phyloP scores from a whole-genome alignment of 352 stramenopile species.

The Labyrinthula sp. region DNA sequence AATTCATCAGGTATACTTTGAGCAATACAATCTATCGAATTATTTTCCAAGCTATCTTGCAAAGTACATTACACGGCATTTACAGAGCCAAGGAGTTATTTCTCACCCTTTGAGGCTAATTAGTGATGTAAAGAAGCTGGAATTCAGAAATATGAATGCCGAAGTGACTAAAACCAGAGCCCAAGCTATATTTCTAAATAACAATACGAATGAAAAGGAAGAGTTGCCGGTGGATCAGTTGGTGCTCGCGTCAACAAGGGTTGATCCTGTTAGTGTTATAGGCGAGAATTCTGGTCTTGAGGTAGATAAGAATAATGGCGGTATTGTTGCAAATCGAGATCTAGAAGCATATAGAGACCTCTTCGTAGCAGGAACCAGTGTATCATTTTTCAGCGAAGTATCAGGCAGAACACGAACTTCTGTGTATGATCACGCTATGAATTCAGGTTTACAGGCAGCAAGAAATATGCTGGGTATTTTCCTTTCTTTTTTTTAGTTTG shows the following conservation, averaged over 20 bases:
- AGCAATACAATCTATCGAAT: constrained; percentile 37
- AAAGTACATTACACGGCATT: constrained; percentile 41
- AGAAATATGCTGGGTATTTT: constrained; percentile 59
- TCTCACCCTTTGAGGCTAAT: constrained; percentile 43
- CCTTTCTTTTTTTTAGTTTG: no score
- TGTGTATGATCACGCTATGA: constrained; percentile 67
- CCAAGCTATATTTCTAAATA: background rate
- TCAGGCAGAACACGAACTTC: constrained; percentile 59
- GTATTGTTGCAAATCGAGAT: constrained; percentile 63
- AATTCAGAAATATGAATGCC: constrained; percentile 8
- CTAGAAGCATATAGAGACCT: constrained; percentile 61
- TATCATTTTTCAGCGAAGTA: constrained; percentile 63
- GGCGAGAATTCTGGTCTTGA: constrained; percentile 48
- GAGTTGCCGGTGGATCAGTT: constrained; percentile 59
- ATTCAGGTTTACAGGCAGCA: constrained; percentile 58
- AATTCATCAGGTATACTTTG: constrained; percentile 39
- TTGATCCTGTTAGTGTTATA: constrained; percentile 52
- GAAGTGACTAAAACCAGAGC: background rate
- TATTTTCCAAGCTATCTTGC: constrained; percentile 61
- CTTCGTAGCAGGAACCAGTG: constrained; percentile 61
- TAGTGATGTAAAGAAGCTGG: constrained; percentile 48
- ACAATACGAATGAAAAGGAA: constrained; percentile 36
- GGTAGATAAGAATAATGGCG: constrained; percentile 55
- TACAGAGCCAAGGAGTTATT: constrained; percentile 44
- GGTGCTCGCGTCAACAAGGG: constrained; percentile 66